A percentile compares a stretch with the other conserved stretches of the same genome.
Evolutionary conservation across 1,284 basidiomycete genomes (phyloP).

Genomic region (Moniliophthora roreri): DNA sequence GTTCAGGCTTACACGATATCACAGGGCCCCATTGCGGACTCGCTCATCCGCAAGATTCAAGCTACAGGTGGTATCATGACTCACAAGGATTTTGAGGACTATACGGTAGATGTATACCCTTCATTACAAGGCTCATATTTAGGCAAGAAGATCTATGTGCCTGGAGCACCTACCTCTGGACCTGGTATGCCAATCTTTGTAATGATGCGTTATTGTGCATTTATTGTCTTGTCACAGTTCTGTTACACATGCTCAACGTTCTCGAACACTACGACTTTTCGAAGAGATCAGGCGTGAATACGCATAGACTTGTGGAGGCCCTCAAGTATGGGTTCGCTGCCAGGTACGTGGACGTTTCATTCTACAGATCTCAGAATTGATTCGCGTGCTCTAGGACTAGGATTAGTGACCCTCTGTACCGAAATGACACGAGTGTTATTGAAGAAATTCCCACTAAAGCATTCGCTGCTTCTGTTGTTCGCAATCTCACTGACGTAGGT

Average conservation of each 20-base stretch:
- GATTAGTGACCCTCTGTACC: conserved; percentile 75
- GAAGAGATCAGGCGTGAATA: conserved; percentile 52
- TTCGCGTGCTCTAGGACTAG: conserved; percentile 45
- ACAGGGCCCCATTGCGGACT: conserved; percentile 74
- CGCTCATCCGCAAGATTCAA: conserved; percentile 67
- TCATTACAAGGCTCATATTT: conserved; percentile 79
- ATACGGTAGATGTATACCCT: conserved; percentile 66
- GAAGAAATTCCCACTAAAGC: conserved; percentile 69
- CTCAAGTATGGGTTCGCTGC: conserved; percentile 84
- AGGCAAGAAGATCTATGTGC: conserved; percentile 80
- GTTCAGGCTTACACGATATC: background rate
- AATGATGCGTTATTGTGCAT: background rate
- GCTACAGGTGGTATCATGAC: conserved; percentile 80
- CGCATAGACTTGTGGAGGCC: conserved; percentile 74
- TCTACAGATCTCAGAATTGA: conserved; percentile 1
- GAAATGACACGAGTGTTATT: conserved; percentile 56
- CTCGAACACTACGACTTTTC: conserved; percentile 66
- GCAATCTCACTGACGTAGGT: conserved; percentile 80
- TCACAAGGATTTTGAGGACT: conserved; percentile 67
- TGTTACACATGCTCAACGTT: conserved; percentile 81
- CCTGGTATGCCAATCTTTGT: conserved; percentile 39
- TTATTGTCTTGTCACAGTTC: conserved; percentile 33
- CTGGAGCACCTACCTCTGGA: conserved; percentile 82
- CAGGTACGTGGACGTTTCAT: conserved; percentile 39
- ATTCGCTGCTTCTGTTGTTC: conserved; percentile 61